Conservation (phyloP, 768 basidiomycete species). For the Tephrocybe sp. region DNA sequence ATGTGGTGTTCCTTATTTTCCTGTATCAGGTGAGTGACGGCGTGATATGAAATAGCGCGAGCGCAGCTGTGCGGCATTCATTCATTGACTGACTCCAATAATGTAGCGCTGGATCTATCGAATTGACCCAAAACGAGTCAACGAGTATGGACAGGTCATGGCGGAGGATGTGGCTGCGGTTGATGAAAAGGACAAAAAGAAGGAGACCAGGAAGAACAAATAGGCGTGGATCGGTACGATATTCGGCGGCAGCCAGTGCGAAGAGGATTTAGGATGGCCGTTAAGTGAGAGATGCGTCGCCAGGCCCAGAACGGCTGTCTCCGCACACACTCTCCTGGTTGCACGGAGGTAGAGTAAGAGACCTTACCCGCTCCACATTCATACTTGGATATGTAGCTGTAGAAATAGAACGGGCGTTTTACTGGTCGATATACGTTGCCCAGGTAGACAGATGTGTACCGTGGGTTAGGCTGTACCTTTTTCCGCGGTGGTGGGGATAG, state of each 20-base stretch:
- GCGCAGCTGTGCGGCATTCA: background rate
- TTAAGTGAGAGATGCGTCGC: background rate
- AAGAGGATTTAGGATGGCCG: background rate
- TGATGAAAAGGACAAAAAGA: conserved; percentile 31
- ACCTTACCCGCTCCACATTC: conserved; percentile 14
- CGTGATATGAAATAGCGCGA: background rate
- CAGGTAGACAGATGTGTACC: conserved; percentile 9
- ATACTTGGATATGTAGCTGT: conserved; percentile 13
- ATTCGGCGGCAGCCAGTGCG: background rate
- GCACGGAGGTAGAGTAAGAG: conserved; percentile 23
- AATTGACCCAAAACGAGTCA: conserved; percentile 90
- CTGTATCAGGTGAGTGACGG: conserved; percentile 77
- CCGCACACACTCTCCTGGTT: conserved; percentile 14
- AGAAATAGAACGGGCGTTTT: conserved; percentile 18
- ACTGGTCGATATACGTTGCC: conserved; percentile 5
- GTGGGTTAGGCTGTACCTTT: conserved; percentile 14
- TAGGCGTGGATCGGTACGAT: conserved; percentile 20
- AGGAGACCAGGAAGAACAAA: conserved; percentile 60
- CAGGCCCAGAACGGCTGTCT: conserved; percentile 3
- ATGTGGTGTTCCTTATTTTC: conserved; percentile 89
- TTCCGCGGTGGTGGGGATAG: conserved; percentile 13
- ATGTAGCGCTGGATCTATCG: conserved; percentile 94
- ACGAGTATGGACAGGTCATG: conserved; percentile 93
- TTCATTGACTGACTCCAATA: conserved; percentile 19
- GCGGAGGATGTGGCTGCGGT: conserved; percentile 41